Conservation (phyloP, 2,329 filamentous ascomycete species). For the Pseudogymnoascus sp. region DNA sequence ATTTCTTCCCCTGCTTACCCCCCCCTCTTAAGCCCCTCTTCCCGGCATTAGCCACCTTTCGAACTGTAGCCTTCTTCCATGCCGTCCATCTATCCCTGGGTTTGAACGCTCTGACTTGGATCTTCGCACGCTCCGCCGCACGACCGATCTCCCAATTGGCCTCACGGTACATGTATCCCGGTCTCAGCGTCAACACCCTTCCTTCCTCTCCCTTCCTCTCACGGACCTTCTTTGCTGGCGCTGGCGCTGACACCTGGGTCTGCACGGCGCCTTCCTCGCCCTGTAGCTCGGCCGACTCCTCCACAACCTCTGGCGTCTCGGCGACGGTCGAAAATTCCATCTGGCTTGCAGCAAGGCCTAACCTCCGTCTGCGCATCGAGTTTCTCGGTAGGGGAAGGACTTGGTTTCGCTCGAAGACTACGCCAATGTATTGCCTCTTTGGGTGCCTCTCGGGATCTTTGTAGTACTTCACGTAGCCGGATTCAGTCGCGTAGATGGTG, state of each 20-base stretch:
- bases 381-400: constrained; percentile 70
- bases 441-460: constrained; percentile 76
- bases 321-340: constrained; percentile 32
- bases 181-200: constrained; percentile 37
- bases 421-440: constrained; percentile 88
- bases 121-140: constrained; percentile 52
- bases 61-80: constrained; percentile 53
- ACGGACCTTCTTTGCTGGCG: constrained; percentile 14
- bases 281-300: constrained; percentile 14
- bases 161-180: constrained; percentile 58
- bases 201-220: constrained; percentile 30
- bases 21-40: constrained; percentile 47
- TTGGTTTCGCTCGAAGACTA: constrained; percentile 78
- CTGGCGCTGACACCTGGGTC: constrained; percentile 14
- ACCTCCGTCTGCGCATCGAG: constrained; percentile 64
- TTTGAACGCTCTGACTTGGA: constrained; percentile 51
- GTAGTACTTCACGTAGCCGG: constrained; percentile 96
- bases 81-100: constrained; percentile 52
- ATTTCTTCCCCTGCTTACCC: constrained; percentile 13
- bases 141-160: constrained; percentile 64
- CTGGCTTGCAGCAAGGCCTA: constrained; percentile 62
- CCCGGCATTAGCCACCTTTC: constrained; percentile 44
- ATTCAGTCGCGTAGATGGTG: constrained; percentile 80
- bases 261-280: constrained; percentile 13
- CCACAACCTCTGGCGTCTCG: background rate